Conservation (phyloP, 345 rosid genomes). For the Rhizophora apiculata region DNA sequence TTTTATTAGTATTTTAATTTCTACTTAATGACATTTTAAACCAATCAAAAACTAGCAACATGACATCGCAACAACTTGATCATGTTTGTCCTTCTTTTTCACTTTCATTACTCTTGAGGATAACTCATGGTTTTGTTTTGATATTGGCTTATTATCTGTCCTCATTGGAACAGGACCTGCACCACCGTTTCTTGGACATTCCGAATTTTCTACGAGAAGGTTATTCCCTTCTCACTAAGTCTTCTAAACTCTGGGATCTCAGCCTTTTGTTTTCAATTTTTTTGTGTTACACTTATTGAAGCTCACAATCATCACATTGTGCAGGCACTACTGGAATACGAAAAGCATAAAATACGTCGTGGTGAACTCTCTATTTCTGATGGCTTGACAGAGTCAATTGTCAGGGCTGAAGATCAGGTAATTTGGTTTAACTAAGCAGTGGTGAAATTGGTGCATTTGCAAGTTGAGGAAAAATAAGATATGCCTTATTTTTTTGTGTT, state of each 20-base stretch:
- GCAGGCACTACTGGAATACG: constrained; percentile 36
- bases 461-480: no score
- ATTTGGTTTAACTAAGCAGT: neutral
- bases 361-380: constrained; percentile 34
- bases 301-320: neutral
- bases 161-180: constrained; percentile 23
- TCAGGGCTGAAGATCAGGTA: constrained; percentile 30
- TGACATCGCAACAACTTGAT: neutral
- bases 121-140: neutral
- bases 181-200: constrained; percentile 38
- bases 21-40: neutral
- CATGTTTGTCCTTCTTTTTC: neutral
- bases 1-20: neutral
- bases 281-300: neutral
- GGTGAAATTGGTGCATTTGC: neutral
- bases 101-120: neutral
- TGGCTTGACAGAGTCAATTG: constrained; percentile 18
- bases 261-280: neutral
- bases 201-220: constrained; percentile 36
- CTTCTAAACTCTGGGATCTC: neutral
- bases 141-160: neutral
- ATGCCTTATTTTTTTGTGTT: no score
- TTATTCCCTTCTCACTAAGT: constrained; percentile 3
- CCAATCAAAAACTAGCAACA: no score
- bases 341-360: constrained; percentile 28